Evolutionary conservation across 371 early-diverging fungal species (phyloP).

Genomic region (Lichtheimia ramosa): DNA sequence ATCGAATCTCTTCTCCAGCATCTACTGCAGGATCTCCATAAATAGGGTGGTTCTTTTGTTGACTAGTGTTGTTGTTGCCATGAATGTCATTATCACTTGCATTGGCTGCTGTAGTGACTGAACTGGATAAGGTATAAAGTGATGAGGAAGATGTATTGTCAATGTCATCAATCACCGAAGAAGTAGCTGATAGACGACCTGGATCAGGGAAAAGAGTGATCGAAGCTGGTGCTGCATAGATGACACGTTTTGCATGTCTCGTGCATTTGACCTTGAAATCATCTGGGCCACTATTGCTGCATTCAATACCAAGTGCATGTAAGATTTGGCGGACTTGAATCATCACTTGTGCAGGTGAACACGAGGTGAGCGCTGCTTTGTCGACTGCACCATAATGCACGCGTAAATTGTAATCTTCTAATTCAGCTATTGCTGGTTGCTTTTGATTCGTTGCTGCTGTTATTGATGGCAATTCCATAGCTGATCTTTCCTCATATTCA

Average conservation of each 20-base stretch:
- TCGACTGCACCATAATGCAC: constrained; percentile 13
- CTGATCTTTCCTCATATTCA: too few relatives aligned
- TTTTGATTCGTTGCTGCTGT: background rate
- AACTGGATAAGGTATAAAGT: background rate
- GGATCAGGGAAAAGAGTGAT: constrained; percentile 12
- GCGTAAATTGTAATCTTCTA: background rate
- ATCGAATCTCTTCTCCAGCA: constrained; percentile 76
- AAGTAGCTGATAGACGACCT: constrained; percentile 10
- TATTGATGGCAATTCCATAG: background rate
- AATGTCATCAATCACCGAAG: background rate
- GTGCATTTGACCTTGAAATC: constrained; percentile 17
- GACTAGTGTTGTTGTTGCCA: background rate
- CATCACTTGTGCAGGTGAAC: constrained; percentile 8
- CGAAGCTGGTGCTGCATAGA: too few relatives aligned
- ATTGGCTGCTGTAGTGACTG: constrained; percentile 2
- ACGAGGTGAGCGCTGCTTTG: constrained; percentile 9
- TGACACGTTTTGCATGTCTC: constrained; percentile 8
- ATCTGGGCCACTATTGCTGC: constrained; percentile 5
- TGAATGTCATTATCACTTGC: background rate
- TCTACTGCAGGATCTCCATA: constrained; percentile 92
- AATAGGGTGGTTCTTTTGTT: constrained; percentile 55
- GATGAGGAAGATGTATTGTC: constrained; percentile 1
- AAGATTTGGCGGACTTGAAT: constrained; percentile 9
- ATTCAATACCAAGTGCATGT: constrained; percentile 15
- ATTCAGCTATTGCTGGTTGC: background rate